Conservation (phyloP, 2,329 filamentous ascomycete genomes). For the Colletotrichum caudatum region DNA sequence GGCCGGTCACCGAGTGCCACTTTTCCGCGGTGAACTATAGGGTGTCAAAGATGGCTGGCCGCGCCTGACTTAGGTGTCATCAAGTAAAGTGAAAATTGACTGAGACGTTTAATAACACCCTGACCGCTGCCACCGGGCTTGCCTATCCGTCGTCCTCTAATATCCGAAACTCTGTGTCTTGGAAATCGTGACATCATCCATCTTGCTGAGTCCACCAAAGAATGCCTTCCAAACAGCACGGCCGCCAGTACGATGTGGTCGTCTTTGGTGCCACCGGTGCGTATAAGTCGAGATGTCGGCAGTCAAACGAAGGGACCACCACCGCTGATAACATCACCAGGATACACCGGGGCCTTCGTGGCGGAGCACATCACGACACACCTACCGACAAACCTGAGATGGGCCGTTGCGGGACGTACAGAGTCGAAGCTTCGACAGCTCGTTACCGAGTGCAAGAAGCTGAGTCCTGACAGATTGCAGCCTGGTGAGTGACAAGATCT, state of each 20-base stretch:
- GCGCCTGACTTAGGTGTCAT: conserved; percentile 24
- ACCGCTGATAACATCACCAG: conserved; percentile 53
- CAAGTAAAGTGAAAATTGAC: conserved; percentile 5
- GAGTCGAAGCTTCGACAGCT: conserved; percentile 77
- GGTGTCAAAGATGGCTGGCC: conserved; percentile 27
- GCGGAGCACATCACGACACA: conserved; percentile 79
- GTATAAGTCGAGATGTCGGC: conserved; percentile 30
- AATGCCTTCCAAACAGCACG: conserved; percentile 64
- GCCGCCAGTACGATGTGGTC: conserved; percentile 68
- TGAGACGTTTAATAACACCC: conserved; percentile 22
- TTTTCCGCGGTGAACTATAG: conserved; percentile 29
- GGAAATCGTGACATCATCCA: neutral
- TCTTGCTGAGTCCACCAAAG: neutral
- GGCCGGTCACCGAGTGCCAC: conserved; percentile 21
- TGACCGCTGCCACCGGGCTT: neutral
- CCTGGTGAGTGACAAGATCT: conserved; percentile 68
- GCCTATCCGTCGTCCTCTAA: neutral
- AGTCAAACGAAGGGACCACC: neutral
- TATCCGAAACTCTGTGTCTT: neutral
- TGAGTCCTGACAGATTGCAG: conserved; percentile 76
- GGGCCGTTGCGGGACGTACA: conserved; percentile 91
- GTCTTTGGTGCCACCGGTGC: conserved; percentile 70
- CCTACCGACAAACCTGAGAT: conserved; percentile 82
- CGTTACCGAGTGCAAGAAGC: conserved; percentile 71
- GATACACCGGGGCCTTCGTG: conserved; percentile 85